Conservation (phyloP, 2,329 filamentous ascomycete species). For the Ceratocystis smalleyi region DNA sequence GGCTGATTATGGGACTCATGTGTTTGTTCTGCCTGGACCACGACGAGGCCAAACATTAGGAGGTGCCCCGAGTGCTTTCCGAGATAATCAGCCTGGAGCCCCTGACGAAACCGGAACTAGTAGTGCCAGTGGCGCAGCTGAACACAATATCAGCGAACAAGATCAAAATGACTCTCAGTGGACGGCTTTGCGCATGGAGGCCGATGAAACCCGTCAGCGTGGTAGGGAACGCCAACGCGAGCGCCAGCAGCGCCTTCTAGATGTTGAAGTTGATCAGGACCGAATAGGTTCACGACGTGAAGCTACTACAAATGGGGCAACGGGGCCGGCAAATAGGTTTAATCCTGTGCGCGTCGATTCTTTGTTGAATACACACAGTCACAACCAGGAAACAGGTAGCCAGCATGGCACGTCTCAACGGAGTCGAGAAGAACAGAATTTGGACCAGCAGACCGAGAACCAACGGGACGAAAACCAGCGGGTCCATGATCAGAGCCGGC, state of each 20-base stretch:
- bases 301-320: not conserved
- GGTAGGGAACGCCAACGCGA: constrained; percentile 3
- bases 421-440: not conserved
- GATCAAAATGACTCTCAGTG: not conserved
- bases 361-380: not conserved
- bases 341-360: not conserved
- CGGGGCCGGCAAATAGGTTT: not conserved
- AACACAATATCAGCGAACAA: not conserved
- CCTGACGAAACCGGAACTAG: not conserved
- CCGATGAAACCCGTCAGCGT: not conserved
- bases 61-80: not conserved
- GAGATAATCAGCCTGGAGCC: not conserved
- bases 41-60: not conserved
- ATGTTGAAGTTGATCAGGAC: not conserved
- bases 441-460: not conserved
- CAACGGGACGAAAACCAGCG: not conserved
- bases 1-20: not conserved
- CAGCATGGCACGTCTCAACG: not conserved
- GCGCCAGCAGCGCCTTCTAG: not conserved
- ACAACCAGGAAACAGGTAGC: not conserved
- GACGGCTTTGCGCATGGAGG: not conserved
- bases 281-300: not conserved
- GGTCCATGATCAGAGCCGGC: not conserved
- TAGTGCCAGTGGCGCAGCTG: not conserved
- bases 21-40: not conserved